Evolutionary conservation across 1,284 basidiomycete genomes (phyloP).

Genomic region (Coriolopsis trogii): DNA sequence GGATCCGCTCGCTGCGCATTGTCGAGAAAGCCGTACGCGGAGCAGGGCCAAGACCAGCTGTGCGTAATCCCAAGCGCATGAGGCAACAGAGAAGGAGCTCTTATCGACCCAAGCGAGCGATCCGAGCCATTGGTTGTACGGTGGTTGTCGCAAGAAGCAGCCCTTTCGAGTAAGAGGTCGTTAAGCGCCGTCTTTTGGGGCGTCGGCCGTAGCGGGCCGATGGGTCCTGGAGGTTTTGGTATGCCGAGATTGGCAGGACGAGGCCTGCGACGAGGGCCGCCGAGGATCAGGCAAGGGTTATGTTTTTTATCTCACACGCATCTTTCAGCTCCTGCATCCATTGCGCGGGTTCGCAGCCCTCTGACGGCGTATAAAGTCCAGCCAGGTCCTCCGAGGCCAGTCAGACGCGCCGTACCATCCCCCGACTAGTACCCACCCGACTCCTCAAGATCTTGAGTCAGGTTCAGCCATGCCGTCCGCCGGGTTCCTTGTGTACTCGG

Average conservation of each 20-base stretch:
- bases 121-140: too few relatives aligned
- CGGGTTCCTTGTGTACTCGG: not conserved
- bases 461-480: conserved; percentile 7
- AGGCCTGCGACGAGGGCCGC: conserved; percentile 8
- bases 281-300: conserved; percentile 11
- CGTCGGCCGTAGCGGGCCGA: not conserved
- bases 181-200: too few relatives aligned
- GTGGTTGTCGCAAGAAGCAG: too few relatives aligned
- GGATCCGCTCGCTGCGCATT: not conserved
- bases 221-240: not conserved
- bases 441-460: conserved; percentile 2
- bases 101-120: too few relatives aligned
- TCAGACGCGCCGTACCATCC: not conserved
- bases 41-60: not conserved
- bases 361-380: conserved; percentile 9
- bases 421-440: not conserved
- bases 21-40: not conserved
- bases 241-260: conserved; percentile 9
- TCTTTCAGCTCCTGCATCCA: conserved; percentile 5
- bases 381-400: not conserved
- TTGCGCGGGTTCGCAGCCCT: not conserved
- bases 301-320: conserved; percentile 6
- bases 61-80: not conserved
- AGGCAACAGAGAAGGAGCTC: too few relatives aligned
- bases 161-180: too few relatives aligned